Evolutionary conservation across 177 flowering plant species (phyloP), one percentile per base, ranked within the genome.

Genomic region (Vitis hybrid): DNA sequence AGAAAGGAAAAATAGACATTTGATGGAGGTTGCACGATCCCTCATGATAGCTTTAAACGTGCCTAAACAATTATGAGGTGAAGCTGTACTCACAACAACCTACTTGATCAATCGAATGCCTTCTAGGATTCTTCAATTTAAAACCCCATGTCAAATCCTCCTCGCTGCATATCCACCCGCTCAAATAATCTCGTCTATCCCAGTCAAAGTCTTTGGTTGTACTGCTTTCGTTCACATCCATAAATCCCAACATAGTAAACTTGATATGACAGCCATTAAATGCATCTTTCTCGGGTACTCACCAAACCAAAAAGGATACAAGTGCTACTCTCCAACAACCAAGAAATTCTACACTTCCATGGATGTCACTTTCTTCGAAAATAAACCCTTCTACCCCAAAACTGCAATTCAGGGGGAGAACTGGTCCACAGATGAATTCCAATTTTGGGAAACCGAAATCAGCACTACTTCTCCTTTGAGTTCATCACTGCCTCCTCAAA

Each of bases 11-110:
- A 35, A 24, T 24, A 24, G 27, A 24, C 27, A 24, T 24, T 24
- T 24, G 2, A 24, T 24, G 27, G 0, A 24, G 27, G 27, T 24
- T 24, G 27, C 27, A 24, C 27, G 27, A 24, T 24, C 27, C 27
- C 27, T 24, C 27, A 35, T 77, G 77, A 35, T 35, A 35, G 46
- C 46, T 35, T 35, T 3, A 35, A 35, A 35, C 7, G 72, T 69
- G 6, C 77, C 72, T 3, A 52, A 54, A 54, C 11, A 15, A 5
- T 69, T 69, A n/a, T 68, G 75, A 72, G 79, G 75, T 11, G 79
- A 76, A 48, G 75, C 69, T 2, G 40, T 76, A 9, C 52, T 76
- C 2, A 76, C 75, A 24, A 55, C 75, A 8, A 51, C 68, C 10
- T 62, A 72, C 49, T 50, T 68, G 9, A 67, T 66, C 7, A 71